Base-by-base conservation (phyloP, 1,284 basidiomycete species). In the Moniliella sp. region DNA sequence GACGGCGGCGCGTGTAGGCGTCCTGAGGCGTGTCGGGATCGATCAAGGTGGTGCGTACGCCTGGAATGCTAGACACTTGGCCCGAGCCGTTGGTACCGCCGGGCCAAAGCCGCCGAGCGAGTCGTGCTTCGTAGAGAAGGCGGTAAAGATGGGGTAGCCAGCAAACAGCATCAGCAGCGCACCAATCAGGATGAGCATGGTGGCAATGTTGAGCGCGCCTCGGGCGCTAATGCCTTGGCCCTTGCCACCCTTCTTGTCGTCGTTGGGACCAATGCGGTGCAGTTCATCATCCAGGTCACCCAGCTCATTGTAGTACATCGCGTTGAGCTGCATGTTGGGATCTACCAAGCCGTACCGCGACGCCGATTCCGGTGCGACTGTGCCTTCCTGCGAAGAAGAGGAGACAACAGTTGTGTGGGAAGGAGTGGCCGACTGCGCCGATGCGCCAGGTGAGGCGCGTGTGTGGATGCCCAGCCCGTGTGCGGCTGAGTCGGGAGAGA, bases 81-180 rank as follows among this genome's bases (percentile, higher is more conserved):
- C 11, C 28, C 28, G 2, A 7, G 13, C 39, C 10, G 14, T 10
- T 10, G 15, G 15, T 4, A 7, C 11, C 8, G 15, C 10, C 17
- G 10, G 12, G 1, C 4, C 9, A 11, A 18, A 1, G 17, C 28
- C 15, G 17, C 15, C 12, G 4, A 30, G 15, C 16, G 28, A 4
- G 12, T 18, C 8, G 8, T 18, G 17, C 28, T n/a, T 30, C 8
- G 16, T 30, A 8, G 37, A 29, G 18, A 50, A 27, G 16, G 50
- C 42, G 32, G 50, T 43, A 10, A 55, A 32, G 14, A 58, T 42
- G 3, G 55, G 55, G 28, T 57, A 58, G 17, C 55, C 55, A 14
- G 46, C 45, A 36, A 58, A 58, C 16, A 58, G 41, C 45, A 48
- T 49, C 13, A 58, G 19, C 15, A 58, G 30, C 17, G 33, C 45